A percentile compares a stretch with the other conserved stretches of the same genome.
phyloP scores from a whole-genome alignment of 2,329 filamentous ascomycete species.

The Ophiostoma quercus region DNA sequence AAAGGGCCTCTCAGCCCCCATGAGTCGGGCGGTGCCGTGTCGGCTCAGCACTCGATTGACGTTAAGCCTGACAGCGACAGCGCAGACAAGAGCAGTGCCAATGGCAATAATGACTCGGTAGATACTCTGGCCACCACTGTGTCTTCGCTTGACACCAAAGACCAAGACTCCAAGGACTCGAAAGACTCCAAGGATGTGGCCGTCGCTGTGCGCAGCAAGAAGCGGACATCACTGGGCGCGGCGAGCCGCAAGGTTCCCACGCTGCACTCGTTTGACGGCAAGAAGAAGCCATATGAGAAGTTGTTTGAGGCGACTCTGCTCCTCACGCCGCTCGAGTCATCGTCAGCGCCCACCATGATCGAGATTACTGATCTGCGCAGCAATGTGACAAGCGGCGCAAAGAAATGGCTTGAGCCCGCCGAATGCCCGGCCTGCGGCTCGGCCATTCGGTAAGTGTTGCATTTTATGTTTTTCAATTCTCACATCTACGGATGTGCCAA shows the following conservation, averaged over 20 bases:
- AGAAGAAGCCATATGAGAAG: conserved; percentile 45
- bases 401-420: conserved; percentile 49
- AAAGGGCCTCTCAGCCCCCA: conserved; percentile 48
- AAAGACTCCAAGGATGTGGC: conserved; percentile 1
- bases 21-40: conserved; percentile 47
- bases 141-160: background rate
- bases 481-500: background rate
- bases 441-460: conserved; percentile 21
- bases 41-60: conserved; percentile 48
- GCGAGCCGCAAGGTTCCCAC: conserved; percentile 34
- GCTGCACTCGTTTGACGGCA: conserved; percentile 30
- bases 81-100: conserved; percentile 17
- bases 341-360: conserved; percentile 41
- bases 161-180: background rate
- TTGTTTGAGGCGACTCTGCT: conserved; percentile 48
- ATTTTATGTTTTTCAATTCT: background rate
- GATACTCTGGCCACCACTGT: conserved; percentile 31
- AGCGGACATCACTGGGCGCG: background rate
- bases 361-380: conserved; percentile 50
- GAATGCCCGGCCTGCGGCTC: conserved; percentile 47
- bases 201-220: background rate
- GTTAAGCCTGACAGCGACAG: conserved; percentile 43
- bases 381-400: conserved; percentile 45
- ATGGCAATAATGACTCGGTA: background rate
- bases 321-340: conserved; percentile 42